Conservation (phyloP, 179 eudicot genomes). For the Carnegiea gigantea region DNA sequence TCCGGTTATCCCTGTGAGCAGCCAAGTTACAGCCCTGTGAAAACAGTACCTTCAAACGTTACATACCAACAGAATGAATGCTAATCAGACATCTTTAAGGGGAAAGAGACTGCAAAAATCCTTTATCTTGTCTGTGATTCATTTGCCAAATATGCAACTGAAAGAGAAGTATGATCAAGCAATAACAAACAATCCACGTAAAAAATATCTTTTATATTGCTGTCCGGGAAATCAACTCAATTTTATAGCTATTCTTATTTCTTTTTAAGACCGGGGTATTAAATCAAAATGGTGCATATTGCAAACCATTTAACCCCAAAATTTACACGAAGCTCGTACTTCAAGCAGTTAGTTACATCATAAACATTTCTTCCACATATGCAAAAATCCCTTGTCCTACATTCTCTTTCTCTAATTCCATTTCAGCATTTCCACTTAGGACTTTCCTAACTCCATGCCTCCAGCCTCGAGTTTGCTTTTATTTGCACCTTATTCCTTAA, state of each 20-base stretch:
- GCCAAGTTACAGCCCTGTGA: slow-evolving; percentile 88
- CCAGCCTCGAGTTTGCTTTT: not conserved
- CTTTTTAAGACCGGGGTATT: no score
- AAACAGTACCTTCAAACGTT: slow-evolving; percentile 12
- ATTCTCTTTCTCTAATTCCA: not conserved
- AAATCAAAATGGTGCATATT: not conserved
- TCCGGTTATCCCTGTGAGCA: slow-evolving; percentile 63
- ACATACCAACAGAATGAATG: not conserved
- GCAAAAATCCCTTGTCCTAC: not conserved
- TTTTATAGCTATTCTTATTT: no score
- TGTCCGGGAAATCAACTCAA: not conserved
- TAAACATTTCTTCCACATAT: not conserved
- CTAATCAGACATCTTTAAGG: not conserved
- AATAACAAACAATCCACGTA: not conserved
- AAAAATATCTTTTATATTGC: not conserved
- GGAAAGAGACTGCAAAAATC: not conserved
- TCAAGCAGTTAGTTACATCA: not conserved
- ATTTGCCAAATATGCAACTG: slow-evolving; percentile 9
- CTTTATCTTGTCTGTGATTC: not conserved
- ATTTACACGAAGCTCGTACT: not conserved
- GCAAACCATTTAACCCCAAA: not conserved
- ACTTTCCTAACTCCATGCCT: not conserved
- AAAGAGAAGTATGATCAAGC: not conserved
- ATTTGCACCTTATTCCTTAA: not conserved
- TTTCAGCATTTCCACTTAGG: not conserved